Conservation (phyloP, 768 basidiomycete species). For the Collybia mongolica region DNA sequence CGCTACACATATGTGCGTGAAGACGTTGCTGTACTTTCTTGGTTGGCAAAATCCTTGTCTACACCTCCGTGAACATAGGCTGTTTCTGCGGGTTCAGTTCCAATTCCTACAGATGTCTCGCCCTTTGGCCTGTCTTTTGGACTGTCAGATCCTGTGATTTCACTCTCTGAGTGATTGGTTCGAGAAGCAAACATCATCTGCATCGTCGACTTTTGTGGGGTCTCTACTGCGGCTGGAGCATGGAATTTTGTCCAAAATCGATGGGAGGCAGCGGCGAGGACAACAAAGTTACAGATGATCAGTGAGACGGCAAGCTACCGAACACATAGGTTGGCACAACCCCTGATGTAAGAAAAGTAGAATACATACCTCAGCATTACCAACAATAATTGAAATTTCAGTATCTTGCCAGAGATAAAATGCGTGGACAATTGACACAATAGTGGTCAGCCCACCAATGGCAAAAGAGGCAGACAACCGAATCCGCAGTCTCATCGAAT, state of each 20-base stretch:
- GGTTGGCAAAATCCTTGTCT: no score
- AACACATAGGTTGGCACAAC: neutral
- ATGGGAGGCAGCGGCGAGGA: slow-evolving; percentile 3
- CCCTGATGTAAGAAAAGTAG: neutral
- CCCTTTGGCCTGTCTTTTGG: no score
- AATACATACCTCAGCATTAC: slow-evolving; percentile 3
- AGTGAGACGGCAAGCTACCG: slow-evolving; percentile 7
- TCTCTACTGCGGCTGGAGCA: no score
- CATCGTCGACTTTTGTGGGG: no score
- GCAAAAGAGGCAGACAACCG: slow-evolving; percentile 5
- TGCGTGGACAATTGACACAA: slow-evolving; percentile 9
- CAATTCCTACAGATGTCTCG: no score
- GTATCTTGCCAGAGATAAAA: slow-evolving; percentile 3
- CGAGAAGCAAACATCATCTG: no score
- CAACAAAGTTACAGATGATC: slow-evolving; percentile 10
- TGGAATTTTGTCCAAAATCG: neutral
- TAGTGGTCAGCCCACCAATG: slow-evolving; percentile 3
- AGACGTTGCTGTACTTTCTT: no score
- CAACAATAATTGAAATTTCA: neutral
- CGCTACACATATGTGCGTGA: no score
- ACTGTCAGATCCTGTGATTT: no score
- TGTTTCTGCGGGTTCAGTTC: no score
- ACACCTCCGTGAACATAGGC: no score
- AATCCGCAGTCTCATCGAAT: slow-evolving; percentile 1
- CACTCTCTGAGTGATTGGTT: no score